A percentile compares a stretch with the other conserved stretches of the same genome.
Evolutionary conservation across 1,284 basidiomycete genomes (phyloP).

Genomic region (Porogramme epimiltina): DNA sequence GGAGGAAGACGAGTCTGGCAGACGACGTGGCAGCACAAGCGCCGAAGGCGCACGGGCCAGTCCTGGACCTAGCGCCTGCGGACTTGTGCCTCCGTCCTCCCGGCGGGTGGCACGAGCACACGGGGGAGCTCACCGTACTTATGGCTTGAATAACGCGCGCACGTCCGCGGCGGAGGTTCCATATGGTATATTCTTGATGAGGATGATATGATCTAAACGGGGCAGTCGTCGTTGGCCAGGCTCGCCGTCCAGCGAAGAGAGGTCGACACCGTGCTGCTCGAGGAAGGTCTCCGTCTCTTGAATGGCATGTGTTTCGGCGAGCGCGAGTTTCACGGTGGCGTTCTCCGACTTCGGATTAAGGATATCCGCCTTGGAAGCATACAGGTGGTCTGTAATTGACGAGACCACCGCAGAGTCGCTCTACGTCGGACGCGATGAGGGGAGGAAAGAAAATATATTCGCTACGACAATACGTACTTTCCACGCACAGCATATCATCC

Average conservation of each 20-base stretch:
- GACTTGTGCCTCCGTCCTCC: too few relatives aligned
- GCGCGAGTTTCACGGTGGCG: constrained; percentile 90
- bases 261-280: constrained; percentile 69
- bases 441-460: constrained; percentile 19
- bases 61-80: too few relatives aligned
- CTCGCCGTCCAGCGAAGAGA: constrained; percentile 55
- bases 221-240: constrained; percentile 37
- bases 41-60: too few relatives aligned
- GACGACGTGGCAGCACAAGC: too few relatives aligned
- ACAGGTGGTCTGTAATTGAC: constrained; percentile 41
- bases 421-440: constrained; percentile 46
- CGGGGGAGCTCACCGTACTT: constrained; percentile 77
- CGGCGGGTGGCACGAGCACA: constrained; percentile 88
- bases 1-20: too few relatives aligned
- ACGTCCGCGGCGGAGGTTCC: constrained; percentile 81
- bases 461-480: constrained; percentile 68
- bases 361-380: constrained; percentile 78
- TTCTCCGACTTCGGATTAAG: constrained; percentile 77
- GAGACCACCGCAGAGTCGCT: constrained; percentile 50
- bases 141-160: constrained; percentile 77
- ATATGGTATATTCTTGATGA: constrained; percentile 98
- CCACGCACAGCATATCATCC: constrained; percentile 87
- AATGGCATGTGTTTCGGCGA: constrained; percentile 96
- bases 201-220: constrained; percentile 79
- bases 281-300: constrained; percentile 93